phyloP scores from a whole-genome alignment of 2,329 filamentous ascomycete genomes.

The Microdochium bolleyi region DNA sequence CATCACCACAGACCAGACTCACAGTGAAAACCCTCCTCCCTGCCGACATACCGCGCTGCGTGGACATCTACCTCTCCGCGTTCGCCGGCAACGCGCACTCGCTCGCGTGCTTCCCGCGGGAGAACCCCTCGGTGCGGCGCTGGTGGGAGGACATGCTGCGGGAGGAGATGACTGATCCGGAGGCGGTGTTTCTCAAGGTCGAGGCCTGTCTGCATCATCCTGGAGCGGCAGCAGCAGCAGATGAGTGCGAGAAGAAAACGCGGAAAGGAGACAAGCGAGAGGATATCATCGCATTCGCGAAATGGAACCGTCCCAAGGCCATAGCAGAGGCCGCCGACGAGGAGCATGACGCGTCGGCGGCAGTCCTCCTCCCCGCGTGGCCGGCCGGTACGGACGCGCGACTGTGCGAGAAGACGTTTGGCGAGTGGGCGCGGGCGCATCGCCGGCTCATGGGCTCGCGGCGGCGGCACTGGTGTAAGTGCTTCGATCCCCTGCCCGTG shows the following conservation, averaged over 20 bases:
- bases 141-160: slow-evolving; percentile 1
- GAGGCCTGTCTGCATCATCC: not conserved
- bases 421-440: slow-evolving; percentile 1
- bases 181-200: not conserved
- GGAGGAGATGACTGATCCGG: not conserved
- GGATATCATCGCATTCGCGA: not conserved
- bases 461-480: slow-evolving; percentile 1
- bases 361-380: slow-evolving; percentile 1
- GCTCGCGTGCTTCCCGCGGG: not conserved
- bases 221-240: not conserved
- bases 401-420: not conserved
- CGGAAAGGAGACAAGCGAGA: not conserved
- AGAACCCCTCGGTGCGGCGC: not conserved
- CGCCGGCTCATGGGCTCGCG: not conserved
- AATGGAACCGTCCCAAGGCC: not conserved
- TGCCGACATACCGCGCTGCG: not conserved
- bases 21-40: not conserved
- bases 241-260: not conserved
- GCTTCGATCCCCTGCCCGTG: not conserved
- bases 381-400: not conserved
- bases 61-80: not conserved
- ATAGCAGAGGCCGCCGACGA: not conserved
- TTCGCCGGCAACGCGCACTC: slow-evolving; percentile 1
- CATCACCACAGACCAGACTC: not conserved
- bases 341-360: not conserved